These are phyloP conservation scores for Exophiala dermatitidis DNA, from an alignment of 2,329 filamentous ascomycete genomes.

Conservation along the genomic window DNA sequence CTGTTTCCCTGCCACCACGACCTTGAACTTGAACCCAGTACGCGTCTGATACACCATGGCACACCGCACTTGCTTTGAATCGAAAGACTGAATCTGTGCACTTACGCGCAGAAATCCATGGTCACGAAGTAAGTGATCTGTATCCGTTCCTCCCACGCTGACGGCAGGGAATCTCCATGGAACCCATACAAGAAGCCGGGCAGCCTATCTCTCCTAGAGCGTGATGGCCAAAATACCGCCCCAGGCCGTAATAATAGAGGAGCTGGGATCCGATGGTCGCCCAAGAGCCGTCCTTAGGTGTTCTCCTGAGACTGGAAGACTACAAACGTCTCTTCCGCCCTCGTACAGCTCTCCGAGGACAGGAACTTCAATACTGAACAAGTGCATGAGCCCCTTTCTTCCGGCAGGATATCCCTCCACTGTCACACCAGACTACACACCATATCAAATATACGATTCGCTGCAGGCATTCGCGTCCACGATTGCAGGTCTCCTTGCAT, in stretches of 20 bases:
- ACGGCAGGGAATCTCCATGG: too few species aligned
- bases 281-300: constrained; percentile 4
- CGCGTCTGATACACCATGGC: too few species aligned
- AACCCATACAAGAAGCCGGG: not conserved
- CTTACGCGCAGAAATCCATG: too few species aligned
- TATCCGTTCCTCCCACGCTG: too few species aligned
- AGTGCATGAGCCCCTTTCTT: constrained; percentile 64
- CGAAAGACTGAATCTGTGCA: too few species aligned
- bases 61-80: too few species aligned
- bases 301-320: not conserved
- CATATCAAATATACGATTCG: constrained; percentile 50
- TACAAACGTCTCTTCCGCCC: not conserved
- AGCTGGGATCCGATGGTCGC: constrained; percentile 12
- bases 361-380: constrained; percentile 7
- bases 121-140: too few species aligned
- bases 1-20: too few species aligned
- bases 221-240: not conserved
- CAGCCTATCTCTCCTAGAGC: not conserved
- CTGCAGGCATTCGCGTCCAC: constrained; percentile 78
- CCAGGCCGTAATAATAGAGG: constrained; percentile 7
- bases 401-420: constrained; percentile 83
- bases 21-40: too few species aligned
- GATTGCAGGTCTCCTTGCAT: constrained; percentile 71
- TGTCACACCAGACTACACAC: constrained; percentile 69
- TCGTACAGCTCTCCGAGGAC: not conserved